phyloP scores from a whole-genome alignment of 2,329 filamentous ascomycete species.

The Fusarium tricinctum region DNA sequence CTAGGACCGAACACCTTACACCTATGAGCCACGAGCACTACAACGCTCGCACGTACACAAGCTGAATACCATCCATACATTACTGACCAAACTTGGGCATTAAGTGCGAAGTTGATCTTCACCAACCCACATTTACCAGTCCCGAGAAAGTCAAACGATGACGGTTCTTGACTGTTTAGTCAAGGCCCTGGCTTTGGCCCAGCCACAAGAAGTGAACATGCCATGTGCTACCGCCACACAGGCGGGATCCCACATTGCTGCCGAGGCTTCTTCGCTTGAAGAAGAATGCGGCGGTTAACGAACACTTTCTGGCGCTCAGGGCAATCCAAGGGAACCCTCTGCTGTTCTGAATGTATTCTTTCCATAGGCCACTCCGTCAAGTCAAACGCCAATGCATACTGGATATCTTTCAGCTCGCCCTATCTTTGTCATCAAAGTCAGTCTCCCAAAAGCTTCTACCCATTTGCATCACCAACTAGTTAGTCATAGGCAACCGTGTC shows the following conservation, averaged over 20 bases:
- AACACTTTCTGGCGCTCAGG: not conserved
- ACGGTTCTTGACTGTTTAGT: constrained; percentile 11
- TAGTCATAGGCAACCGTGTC: constrained; percentile 39
- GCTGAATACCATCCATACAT: not conserved
- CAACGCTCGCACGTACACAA: not conserved
- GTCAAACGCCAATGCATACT: not conserved
- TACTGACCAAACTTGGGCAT: too few relatives aligned
- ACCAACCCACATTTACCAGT: not conserved
- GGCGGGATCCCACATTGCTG: constrained; percentile 40
- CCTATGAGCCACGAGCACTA: not conserved
- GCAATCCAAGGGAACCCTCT: not conserved
- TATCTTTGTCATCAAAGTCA: not conserved
- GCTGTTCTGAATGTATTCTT: not conserved
- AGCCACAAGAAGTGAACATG: constrained; percentile 37
- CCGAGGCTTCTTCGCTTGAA: constrained; percentile 36
- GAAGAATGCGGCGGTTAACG: constrained; percentile 1
- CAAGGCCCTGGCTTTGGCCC: constrained; percentile 14
- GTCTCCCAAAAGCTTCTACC: constrained; percentile 12
- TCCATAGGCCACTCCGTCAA: not conserved
- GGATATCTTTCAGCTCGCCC: not conserved
- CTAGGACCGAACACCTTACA: not conserved
- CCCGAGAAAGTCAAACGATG: not conserved
- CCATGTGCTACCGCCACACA: constrained; percentile 43
- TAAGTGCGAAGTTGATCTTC: not conserved
- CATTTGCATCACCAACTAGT: constrained; percentile 27